Evolutionary conservation across 805 yeast species (phyloP).

Genomic region (Candida ascalaphidarum): DNA sequence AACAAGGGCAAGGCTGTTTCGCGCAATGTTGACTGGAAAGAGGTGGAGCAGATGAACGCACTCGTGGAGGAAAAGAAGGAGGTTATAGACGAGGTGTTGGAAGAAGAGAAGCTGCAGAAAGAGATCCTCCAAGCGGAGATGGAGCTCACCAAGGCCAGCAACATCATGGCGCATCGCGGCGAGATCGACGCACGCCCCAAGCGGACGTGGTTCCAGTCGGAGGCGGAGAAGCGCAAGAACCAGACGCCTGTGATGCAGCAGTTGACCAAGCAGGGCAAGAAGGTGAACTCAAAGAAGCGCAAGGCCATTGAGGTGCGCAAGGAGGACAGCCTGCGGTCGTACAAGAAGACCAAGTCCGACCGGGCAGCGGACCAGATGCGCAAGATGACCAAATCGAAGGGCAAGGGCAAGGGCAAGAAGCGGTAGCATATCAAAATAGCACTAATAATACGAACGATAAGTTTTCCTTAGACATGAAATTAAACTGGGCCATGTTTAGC

Average conservation of each 20-base stretch:
- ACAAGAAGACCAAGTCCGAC: slow-evolving; percentile 75
- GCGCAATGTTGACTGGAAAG: slow-evolving; percentile 84
- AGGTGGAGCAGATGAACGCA: slow-evolving; percentile 61
- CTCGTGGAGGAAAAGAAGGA: slow-evolving; percentile 52
- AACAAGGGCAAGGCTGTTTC: slow-evolving; percentile 64
- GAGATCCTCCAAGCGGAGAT: slow-evolving; percentile 83
- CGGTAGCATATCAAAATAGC: too few species aligned
- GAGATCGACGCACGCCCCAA: slow-evolving; percentile 88
- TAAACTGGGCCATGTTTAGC: too few species aligned
- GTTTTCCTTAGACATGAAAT: too few species aligned
- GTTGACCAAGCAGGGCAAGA: slow-evolving; percentile 43
- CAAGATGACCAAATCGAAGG: too few species aligned
- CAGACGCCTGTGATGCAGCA: slow-evolving; percentile 27
- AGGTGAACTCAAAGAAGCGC: slow-evolving; percentile 60
- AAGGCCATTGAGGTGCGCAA: slow-evolving; percentile 55
- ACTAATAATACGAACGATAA: too few species aligned
- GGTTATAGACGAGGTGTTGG: slow-evolving; percentile 65
- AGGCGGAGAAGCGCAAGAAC: slow-evolving; percentile 41
- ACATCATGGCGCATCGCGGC: slow-evolving; percentile 65
- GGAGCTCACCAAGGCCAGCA: slow-evolving; percentile 81
- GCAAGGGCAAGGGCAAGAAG: too few species aligned
- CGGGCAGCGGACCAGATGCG: slow-evolving; percentile 46
- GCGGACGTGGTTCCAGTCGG: slow-evolving; percentile 91
- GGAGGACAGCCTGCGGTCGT: slow-evolving; percentile 46
- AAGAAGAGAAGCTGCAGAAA: slow-evolving; percentile 84